Evolutionary conservation across 495 filamentous ascomycete genomes (phyloP), one percentile per base, ranked within the genome.

Genomic region (Amorphotheca resinae): DNA sequence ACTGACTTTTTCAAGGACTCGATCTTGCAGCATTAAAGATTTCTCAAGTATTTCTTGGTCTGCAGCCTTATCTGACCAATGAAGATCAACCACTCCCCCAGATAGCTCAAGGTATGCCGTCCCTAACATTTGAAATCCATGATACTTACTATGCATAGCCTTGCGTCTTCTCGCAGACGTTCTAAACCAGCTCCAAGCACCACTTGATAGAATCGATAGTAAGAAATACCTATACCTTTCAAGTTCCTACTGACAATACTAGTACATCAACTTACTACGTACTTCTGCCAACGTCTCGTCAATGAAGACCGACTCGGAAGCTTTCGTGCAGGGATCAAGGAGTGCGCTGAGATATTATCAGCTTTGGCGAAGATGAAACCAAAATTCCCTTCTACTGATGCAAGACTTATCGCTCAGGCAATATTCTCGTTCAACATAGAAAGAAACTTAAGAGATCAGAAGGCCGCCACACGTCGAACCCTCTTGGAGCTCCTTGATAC

Each of bases 401-500:
- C 42, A 1, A 17, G n/a, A 12, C 9, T 31, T 8, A 30, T 55
- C 9, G 31, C 33, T 9, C 20, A 32, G 8, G 41, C 52, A 4
- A 25, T 52, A 1, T 51, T 52, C 22, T 3, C 21, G 11, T 33
- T 54, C 9, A 20, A 33, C n/a, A 6, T 14, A 18, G 22, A 31
- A 6, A 33, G n/a, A 20, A 26, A 64, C 25, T 74, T 73, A 47
- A 61, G 59, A 9, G 38, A 64, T 16, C 69, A 70, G 30, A 58
- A 58, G 2, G 56, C 63, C 2, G 36, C 42, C 4, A 71, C 69
- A 1, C 59, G 70, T n/a, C 50, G 69, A 3, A 60, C 64, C 37
- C 52, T 71, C 4, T 73, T 68, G 33, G 53, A 63, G 42, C 51
- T 76, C n/a, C 57, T 74, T 33, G 49, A 58, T 9, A 40, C 47